Base-by-base conservation (phyloP, 2,329 filamentous ascomycete genomes). In the Lecanicillium sp. region DNA sequence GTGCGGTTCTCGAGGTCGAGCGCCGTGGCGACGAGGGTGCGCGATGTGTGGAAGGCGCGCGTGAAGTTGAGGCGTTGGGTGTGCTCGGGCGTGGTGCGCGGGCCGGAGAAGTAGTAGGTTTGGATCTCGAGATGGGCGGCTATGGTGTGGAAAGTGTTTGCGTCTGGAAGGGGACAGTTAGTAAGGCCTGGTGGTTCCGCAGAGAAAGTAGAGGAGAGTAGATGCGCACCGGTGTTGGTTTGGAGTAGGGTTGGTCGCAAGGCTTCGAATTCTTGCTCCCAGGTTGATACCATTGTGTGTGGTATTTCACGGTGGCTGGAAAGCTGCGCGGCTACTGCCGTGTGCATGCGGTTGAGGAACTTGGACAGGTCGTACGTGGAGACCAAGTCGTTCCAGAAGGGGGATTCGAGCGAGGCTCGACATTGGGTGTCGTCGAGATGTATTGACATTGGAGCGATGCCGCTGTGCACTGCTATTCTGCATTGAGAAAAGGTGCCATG, bases 221-320 rank as follows among this genome's bases (percentile, higher is more conserved):
- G 9, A 1, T 11, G 19, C 55, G 13, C 50, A 72, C 70, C 69
- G 40, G 69, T 66, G 33, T 69, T 65, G 20, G 65, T 59, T 10
- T 61, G 63, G 25, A 63, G 62, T n/a, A 73, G 55, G 2, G 69
- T 50, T 4, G 66, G 59, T 40, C 64, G 64, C 3, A 73, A 52
- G n/a, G 61, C 60, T 37, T 68, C 65, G 47, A 73, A 68, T 44
- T 77, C 72, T 30, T 71, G 65, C 48, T 75, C 71, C 49, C 74
- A 66, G 17, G 66, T 56, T 32, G 61, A 59, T 1, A 75, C 64
- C 10, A 69, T 53, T 30, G 66, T 57, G 22, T 71, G 60, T 1
- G 69, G 61, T 3, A 75, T 63, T 3, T 65, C 68, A 10, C 62
- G 62, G 22, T 61, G 59, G 27, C 66, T 66, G 25, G 72, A 64